Evolutionary conservation across 805 yeast genomes (phyloP), one percentile per base, ranked within the genome.

Genomic region (Metschnikowia cerradonensis): DNA sequence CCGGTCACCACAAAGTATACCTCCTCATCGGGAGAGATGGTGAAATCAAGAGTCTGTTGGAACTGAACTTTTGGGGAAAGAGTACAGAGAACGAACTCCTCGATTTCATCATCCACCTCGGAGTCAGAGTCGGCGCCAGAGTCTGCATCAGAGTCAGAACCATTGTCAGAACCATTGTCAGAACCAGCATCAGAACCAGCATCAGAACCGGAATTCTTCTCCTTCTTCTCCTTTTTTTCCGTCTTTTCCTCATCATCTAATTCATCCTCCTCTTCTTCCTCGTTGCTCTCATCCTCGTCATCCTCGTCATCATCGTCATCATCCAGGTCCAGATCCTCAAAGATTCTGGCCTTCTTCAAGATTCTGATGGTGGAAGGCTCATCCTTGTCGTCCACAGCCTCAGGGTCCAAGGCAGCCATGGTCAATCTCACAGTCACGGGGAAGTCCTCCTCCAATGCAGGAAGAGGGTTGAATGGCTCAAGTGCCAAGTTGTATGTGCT

Each of bases 1-100:
- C 99, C 99, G 55, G 96, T 87, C 51, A 88, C 97, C 65, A 90
- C 96, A 66, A 94, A 94, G 77, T 78, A 84, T 55, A 94, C 90
- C 66, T 91, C 96, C 76, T 94, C 99, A 64, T 84, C 92, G 64
- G 98, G 96, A 49, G 86, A 80, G 65, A 94, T 86, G 64, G 95
- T 88, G 58, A 94, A 74, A 66, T 94, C 97, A 51, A 94, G 69
- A 50, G 95, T 77, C 79, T 92, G 98, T 78, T 94, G 99, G 72
- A 68, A 86, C 69, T 84, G 89, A 49, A 79, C 66, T 65, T 84
- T 78, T 71, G 99, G 98, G 49, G 95, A 84, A 57, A 94, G 79
- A 49, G 99, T 94, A 75, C 96, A 87, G 55, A 94, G 75, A 53
- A 90, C 86, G 63, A 76, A 86, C 72, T 89, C 96, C 69, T 87